Base-by-base conservation (phyloP, 495 filamentous ascomycete species). In the Lindgomyces ingoldianus region DNA sequence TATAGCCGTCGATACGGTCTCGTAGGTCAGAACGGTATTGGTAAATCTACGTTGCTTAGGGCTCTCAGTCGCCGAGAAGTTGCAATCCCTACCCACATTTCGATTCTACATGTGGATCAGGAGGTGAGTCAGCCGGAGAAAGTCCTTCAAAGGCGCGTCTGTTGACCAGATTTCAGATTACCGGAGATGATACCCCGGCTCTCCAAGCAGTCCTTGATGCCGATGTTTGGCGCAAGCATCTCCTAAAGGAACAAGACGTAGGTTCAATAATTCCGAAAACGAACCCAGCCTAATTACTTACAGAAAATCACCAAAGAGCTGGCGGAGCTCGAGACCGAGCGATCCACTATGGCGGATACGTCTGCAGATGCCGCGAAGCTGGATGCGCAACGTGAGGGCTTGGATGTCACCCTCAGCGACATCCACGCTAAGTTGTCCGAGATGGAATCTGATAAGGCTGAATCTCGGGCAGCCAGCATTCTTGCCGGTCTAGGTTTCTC, bases 401-500 rank as follows among this genome's bases (percentile, higher is more conserved):
- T 94, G 21, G 95, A 98, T 74, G 84, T 86, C 46, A 91, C 91
- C 6, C 80, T 99, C 46, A 89, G 87, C 56, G 94, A 99, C 73
- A 89, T 98, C 55, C 90, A 98, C 67, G 74, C 82, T 18, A 99
- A 99, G 75, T 85, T 99, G 39, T 83, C 94, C 27, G 94, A 99
- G 74, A 99, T 99, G 94, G 95, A 99, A 72, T 96, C 94, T 1
- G 94, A 99, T 76, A 98, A 96, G 78, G 94, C 94, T 49, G 94
- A 98, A 71, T 89, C 95, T 60, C 82, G 95, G 71, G 94, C 94
- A 8, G 94, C 94, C 12, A 95, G 89, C 72, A 99, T 99, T 69
- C 81, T 99, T 57, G 95, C 95, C 29, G 94, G 94, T 83, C 84
- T 99, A 50, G 94, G 94, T 65, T 99, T 99, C 83, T 97, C 95